Evolutionary conservation across 73 alveolate genomes (phyloP), one percentile per base, ranked within the genome.

Genomic region (Durusdinium trenchii): DNA sequence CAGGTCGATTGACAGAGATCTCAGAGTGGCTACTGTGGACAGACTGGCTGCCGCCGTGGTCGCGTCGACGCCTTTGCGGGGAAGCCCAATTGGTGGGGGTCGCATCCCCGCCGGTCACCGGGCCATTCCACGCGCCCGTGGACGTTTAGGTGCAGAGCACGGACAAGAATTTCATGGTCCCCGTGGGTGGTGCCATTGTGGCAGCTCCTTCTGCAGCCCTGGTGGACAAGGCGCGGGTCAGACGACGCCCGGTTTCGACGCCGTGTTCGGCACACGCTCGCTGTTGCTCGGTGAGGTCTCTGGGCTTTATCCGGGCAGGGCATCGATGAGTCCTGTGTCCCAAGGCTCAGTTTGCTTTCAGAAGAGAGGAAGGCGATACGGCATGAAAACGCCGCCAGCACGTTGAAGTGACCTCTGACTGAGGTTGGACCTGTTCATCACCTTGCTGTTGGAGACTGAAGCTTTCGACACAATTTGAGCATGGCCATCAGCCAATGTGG

Each of bases 131-230:
- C 87, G 99, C 40, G 94, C 89, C 75, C 93, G 86, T 83, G 99
- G 35, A 87, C 91, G 57, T 94, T 97, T 71, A 99, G 64, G 99
- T 99, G 43, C 99, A 99, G 85, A 99, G 99, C 60, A 99, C 99
- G 4, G 99, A 99, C 99, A 99, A 99, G 95, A 99, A 99, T 99
- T 99, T 99, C 99, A 99, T 99, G 99, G 99, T 99, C 20, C 99
- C 99, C 1, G 99, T 99, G 42, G 99, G 99, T 45, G 99, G 99
- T 0, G 99, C 99, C 52, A 94, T 99, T 36, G 99, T 99, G n/a
- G 99, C 99, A 92, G 99, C 99, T 12, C 99, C 99, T 40, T 50
- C 99, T 87, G 95, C 99, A 10, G 99, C 99, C 45, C 94, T 99
- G 92, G 99, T 99, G 28, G 99, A 99, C 95, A 91, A 91, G 82